These are phyloP conservation scores for Pulveroboletus sp. DNA, from an alignment of 768 basidiomycete genomes.

Conservation along the genomic window DNA sequence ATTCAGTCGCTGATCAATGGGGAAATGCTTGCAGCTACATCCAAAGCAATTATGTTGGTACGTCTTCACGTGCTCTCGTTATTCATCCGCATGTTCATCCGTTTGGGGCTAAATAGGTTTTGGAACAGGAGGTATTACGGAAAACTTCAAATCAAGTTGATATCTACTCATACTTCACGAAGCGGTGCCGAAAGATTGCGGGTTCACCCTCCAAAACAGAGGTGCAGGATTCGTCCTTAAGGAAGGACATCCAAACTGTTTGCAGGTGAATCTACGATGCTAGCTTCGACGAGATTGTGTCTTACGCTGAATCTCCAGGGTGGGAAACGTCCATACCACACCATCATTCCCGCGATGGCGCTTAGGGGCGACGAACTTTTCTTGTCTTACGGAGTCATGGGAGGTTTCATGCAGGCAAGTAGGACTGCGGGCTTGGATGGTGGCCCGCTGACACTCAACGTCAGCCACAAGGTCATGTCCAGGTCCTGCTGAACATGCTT, in stretches of 20 bases:
- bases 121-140: slow-evolving; percentile 70
- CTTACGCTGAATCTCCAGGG: slow-evolving; percentile 40
- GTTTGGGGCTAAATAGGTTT: slow-evolving; percentile 54
- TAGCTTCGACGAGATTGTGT: not conserved
- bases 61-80: slow-evolving; percentile 12
- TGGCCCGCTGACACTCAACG: not conserved
- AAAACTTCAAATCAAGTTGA: not conserved
- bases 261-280: slow-evolving; percentile 47
- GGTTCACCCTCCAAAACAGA: slow-evolving; percentile 95
- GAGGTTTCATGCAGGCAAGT: slow-evolving; percentile 78
- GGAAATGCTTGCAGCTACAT: slow-evolving; percentile 89
- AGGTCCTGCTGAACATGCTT: slow-evolving; percentile 87
- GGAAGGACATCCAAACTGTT: slow-evolving; percentile 79
- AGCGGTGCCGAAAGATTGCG: slow-evolving; percentile 92
- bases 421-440: not conserved
- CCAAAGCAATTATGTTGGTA: slow-evolving; percentile 83
- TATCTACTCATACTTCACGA: slow-evolving; percentile 8
- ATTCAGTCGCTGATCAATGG: slow-evolving; percentile 78
- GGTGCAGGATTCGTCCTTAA: slow-evolving; percentile 80
- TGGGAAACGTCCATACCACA: slow-evolving; percentile 87
- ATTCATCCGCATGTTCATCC: not conserved
- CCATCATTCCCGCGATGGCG: slow-evolving; percentile 89
- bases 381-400: slow-evolving; percentile 89
- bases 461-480: slow-evolving; percentile 93
- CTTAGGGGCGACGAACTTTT: slow-evolving; percentile 78